These are phyloP conservation scores for Babesia bigemina DNA, from an alignment of 169 alveolate genomes.

Conservation along the genomic window DNA sequence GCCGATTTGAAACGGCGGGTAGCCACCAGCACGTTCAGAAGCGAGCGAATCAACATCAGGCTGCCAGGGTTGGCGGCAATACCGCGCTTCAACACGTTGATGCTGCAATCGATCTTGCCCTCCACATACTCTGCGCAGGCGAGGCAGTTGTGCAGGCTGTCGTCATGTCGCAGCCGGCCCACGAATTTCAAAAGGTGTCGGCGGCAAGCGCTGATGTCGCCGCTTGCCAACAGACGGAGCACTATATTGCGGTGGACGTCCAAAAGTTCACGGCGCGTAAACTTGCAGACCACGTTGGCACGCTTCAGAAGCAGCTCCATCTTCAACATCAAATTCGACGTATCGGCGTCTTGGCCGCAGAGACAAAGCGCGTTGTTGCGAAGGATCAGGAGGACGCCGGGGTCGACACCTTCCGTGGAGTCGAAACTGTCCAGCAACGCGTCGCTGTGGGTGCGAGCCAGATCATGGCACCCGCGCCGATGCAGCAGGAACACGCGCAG, in stretches of 20 bases:
- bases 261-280: conserved; percentile 20
- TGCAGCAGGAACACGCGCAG: conserved; percentile 37
- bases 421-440: conserved; percentile 21
- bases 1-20: conserved; percentile 19
- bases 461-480: conserved; percentile 35
- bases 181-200: conserved; percentile 20
- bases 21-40: conserved; percentile 6
- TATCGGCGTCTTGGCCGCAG: not conserved
- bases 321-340: not conserved
- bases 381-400: conserved; percentile 18
- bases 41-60: conserved; percentile 7
- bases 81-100: conserved; percentile 33
- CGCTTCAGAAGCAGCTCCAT: conserved; percentile 20
- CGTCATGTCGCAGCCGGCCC: conserved; percentile 25
- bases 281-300: conserved; percentile 29
- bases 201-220: conserved; percentile 4
- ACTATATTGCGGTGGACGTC: conserved; percentile 24
- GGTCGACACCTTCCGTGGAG: conserved; percentile 14
- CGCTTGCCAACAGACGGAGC: not conserved
- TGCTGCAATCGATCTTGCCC: conserved; percentile 37
- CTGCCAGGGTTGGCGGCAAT: not conserved
- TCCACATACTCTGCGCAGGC: conserved; percentile 26
- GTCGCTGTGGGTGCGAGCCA: conserved; percentile 27
- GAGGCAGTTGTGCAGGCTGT: not conserved
- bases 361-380: conserved; percentile 20